Evolutionary conservation across 768 basidiomycete species (phyloP), one percentile per base, ranked within the genome.

Genomic region (Amyloporia xantha): DNA sequence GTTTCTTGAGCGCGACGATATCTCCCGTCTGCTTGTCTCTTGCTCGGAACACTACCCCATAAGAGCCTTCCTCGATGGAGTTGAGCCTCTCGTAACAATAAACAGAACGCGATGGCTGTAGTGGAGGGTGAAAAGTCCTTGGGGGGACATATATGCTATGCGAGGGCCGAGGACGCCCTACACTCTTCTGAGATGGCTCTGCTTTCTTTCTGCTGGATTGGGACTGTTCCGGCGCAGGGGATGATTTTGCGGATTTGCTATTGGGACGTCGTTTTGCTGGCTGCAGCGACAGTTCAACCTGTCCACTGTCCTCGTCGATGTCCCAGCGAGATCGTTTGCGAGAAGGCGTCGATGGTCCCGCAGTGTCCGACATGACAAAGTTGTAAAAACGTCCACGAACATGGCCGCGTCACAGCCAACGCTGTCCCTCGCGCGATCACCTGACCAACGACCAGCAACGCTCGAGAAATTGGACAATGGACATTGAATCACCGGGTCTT

Each of bases 41-140:
- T 19, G 96, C 96, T n/a, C 96, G 83, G 54, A 91, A 98, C 13
- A 99, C 96, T 33, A 98, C 83, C 15, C 96, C 96, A 57, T 99
- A 99, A 0, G 91, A 92, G 4, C 96, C 96, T 68, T 99, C 96
- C 67, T 98, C 96, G 59, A 99, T 99, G 59, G 96, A 91, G 65
- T 99, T 99, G 47, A 99, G 73, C 36, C 89, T 75, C 58, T 97
- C 94, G 64, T 97, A 97, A 57, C 78, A 82, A 67, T 92, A 95
- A 1, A 97, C 95, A 4, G 92, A 94, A 20, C 95, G 86, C 21
- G 95, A 94, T 1, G 94, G 82, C 35, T 77, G 68, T 20, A 98
- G 79, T 1, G 82, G 72, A 25, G 93, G 93, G 64, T 97, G 88
- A 1, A 70, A 67, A 3, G 78, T 82, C 46, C 92, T 76, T 35